phyloP scores from a whole-genome alignment of 1,284 basidiomycete species.

The Takashimella koratensis region DNA sequence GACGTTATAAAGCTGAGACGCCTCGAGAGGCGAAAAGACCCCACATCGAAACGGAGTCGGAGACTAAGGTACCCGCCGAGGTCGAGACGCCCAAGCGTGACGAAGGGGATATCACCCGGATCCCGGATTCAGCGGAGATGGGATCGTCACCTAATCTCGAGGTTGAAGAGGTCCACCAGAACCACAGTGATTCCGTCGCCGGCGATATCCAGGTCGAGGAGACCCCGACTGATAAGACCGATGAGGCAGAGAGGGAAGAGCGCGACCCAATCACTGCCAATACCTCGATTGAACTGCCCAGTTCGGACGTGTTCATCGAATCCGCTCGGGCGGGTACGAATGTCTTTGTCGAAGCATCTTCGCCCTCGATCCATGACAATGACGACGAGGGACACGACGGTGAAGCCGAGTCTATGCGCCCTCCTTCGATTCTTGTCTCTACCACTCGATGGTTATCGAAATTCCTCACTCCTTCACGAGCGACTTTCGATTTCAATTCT shows the following conservation, averaged over 20 bases:
- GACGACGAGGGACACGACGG: neutral
- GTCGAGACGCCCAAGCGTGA: no score
- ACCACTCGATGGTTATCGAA: conserved; percentile 27
- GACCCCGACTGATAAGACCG: neutral
- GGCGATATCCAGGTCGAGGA: neutral
- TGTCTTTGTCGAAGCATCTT: neutral
- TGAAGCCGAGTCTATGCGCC: neutral
- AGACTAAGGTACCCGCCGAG: no score
- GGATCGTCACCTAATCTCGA: neutral
- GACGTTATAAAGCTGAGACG: no score
- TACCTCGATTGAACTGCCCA: no score
- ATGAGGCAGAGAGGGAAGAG: neutral
- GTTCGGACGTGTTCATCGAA: no score
- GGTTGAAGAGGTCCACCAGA: neutral
- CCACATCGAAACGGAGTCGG: no score
- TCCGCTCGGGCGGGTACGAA: neutral
- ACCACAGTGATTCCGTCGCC: neutral
- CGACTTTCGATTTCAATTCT: neutral
- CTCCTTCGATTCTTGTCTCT: conserved; percentile 21
- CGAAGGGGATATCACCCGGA: neutral
- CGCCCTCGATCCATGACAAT: neutral
- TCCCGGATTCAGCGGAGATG: neutral
- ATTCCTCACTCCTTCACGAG: conserved; percentile 3
- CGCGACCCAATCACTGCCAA: no score
- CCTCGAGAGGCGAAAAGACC: no score